Percentiles rank a stretch among this genome's conserved stretches.
Evolutionary conservation across 2,329 filamentous ascomycete species (phyloP).

Genomic region (Colletotrichum godetiae): DNA sequence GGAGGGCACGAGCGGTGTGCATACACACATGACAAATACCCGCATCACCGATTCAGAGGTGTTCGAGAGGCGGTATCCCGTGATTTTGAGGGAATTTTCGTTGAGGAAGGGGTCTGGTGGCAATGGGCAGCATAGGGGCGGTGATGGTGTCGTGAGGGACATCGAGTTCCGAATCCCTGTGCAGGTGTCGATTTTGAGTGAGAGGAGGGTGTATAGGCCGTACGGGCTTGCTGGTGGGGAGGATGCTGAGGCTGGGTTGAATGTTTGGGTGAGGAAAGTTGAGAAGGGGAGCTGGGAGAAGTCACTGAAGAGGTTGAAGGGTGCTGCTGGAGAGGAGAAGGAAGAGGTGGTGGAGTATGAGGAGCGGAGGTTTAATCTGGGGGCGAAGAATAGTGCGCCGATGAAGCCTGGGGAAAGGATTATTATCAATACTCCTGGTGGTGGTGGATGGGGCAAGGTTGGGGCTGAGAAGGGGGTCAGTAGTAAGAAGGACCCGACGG

Average conservation of each 20-base stretch:
- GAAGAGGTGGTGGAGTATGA: constrained; percentile 58
- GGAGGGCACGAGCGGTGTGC: constrained; percentile 56
- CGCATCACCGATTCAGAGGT: constrained; percentile 71
- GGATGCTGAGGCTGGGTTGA: constrained; percentile 82
- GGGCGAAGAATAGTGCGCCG: constrained; percentile 81
- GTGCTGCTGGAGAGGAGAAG: constrained; percentile 39
- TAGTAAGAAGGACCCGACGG: constrained; percentile 63
- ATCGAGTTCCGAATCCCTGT: constrained; percentile 84
- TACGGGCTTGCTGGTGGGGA: constrained; percentile 88
- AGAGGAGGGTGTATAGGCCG: constrained; percentile 79
- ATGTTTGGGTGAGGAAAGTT: constrained; percentile 86
- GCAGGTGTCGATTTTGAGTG: constrained; percentile 81
- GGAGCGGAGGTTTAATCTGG: constrained; percentile 76
- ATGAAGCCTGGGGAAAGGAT: constrained; percentile 84
- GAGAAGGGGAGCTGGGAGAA: constrained; percentile 64
- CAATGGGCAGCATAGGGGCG: constrained; percentile 73
- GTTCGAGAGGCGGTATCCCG: constrained; percentile 70
- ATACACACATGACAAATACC: constrained; percentile 78
- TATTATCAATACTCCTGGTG: constrained; percentile 81
- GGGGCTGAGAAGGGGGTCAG: constrained; percentile 67
- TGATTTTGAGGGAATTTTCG: constrained; percentile 77
- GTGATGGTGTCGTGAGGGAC: constrained; percentile 80
- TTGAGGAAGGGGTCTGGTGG: constrained; percentile 74
- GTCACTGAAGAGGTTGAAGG: constrained; percentile 51
- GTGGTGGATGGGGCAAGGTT: constrained; percentile 78